Evolutionary conservation across 768 basidiomycete species (phyloP), one percentile per base, ranked within the genome.

Genomic region (Russula earlei): DNA sequence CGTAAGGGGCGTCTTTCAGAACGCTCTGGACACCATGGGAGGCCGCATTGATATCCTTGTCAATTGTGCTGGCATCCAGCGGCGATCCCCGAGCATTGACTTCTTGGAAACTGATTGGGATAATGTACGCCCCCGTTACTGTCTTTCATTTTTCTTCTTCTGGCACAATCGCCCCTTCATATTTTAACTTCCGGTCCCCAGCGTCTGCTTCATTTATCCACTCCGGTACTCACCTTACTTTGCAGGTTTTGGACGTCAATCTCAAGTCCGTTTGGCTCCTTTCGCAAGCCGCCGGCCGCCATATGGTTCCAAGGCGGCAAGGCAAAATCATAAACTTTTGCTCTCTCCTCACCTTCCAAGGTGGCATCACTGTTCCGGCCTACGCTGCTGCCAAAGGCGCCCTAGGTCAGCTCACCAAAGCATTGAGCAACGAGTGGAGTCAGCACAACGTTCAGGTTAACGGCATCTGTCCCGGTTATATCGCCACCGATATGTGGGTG

Each of bases 401-500:
- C 19, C 74, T 91, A 31, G 87, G 87, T 10, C 85, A 86, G 66
- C 74, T 91, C 63, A 90, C 91, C 25, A 93, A 93, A 71, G 86
- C 91, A 2, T 80, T 95, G 64, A 84, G 85, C 64, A 96, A 96
- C 69, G 93, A 95, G 68, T 96, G 93, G 92, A 86, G 87, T 58
- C 77, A 78, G 64, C 80, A 88, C 64, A 91, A 90, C 62, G 81
- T 95, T 50, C 85, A 91, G 68, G 90, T 94, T 17, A 93, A 94
- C 66, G 86, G 79, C 22, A 87, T 95, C 61, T 84, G 84, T 62
- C 91, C 91, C 29, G 91, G 91, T 31, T 93, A 92, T 69, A 84
- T 94, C 64, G 78, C 79, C 25, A 95, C 91, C 34, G 92, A 95
- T 63, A 92, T 92, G 87, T 89, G 70, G 54, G 67, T 71, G 57